phyloP scores from a whole-genome alignment of 768 basidiomycete genomes.

The Boletus subcaerulescens region DNA sequence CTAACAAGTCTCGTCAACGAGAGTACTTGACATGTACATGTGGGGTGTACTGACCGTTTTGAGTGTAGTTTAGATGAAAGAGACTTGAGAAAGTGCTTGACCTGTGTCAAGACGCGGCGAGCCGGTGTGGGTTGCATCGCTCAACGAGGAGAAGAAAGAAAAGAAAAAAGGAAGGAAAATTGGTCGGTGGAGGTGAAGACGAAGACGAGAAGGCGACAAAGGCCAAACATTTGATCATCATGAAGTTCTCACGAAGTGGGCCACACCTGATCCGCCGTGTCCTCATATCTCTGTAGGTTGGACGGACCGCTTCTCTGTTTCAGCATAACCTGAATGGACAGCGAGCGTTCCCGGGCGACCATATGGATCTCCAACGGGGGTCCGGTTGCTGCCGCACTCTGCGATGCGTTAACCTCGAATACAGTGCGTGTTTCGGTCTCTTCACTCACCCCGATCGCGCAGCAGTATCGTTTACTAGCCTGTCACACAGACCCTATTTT shows the following conservation, averaged over 20 bases:
- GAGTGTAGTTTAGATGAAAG: slow-evolving; percentile 20
- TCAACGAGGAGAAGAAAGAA: not conserved
- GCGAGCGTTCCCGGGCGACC: no score
- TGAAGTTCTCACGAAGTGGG: slow-evolving; percentile 6
- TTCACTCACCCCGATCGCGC: no score
- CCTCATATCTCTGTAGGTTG: no score
- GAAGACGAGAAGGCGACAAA: not conserved
- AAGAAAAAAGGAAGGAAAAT: not conserved
- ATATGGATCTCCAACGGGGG: no score
- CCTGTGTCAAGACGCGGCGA: slow-evolving; percentile 14
- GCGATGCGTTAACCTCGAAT: not conserved
- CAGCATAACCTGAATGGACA: no score
- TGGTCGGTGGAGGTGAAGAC: not conserved
- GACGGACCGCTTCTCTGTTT: no score
- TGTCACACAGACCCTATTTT: no score
- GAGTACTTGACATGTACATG: no score
- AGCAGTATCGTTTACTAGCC: no score
- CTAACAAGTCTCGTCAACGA: slow-evolving; percentile 3
- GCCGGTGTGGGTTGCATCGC: slow-evolving; percentile 15
- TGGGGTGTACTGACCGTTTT: slow-evolving; percentile 15
- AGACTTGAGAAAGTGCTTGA: slow-evolving; percentile 14
- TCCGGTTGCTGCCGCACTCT: no score
- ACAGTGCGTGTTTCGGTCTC: not conserved
- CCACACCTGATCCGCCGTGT: no score
- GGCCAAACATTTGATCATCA: not conserved